Base-by-base conservation (phyloP, 805 yeast species). In the Kodamaea jinghongensis region DNA sequence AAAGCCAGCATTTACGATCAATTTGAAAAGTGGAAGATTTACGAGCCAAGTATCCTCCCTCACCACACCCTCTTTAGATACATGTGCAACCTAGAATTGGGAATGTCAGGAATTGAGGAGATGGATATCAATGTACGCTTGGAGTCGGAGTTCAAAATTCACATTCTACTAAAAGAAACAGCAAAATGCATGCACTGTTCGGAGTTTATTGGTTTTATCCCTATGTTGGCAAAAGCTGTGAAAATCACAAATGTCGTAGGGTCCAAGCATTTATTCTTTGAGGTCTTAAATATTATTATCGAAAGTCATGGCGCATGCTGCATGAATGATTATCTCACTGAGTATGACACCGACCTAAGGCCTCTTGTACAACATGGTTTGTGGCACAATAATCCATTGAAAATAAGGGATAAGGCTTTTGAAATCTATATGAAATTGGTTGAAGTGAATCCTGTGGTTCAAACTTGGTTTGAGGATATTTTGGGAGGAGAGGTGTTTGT, bases 151-250 rank as follows among this genome's bases (percentile, higher is more conserved):
- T 38, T 32, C 16, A 57, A 51, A 36, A 39, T 54, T 2, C 49
- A 40, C 9, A 36, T 43, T 0, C 36, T 61, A 26, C 44, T 59
- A 14, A 41, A 43, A 11, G 48, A 50, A 15, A 37, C 54, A n/a
- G 36, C 42, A 2, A 28, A 34, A 10, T 36, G 46, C 10, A 44
- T 55, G 1, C n/a, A 39, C 4, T 66, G 70, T 35, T 43, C 55
- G 22, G 71, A 67, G 35, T 62, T 58, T 22, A 35, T 50, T 1
- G 58, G 53, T 1, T 41, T 63, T 7, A 44, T 70, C 3, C 68
- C 70, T 2, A 54, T 67, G 43, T 34, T 71, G n/a, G 46, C 54
- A 5, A 61, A 65, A 37, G 69, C 67, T 2, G 55, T 65, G 10
- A 59, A 55, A 11, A 41, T 52, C 4, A 53, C 50, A 14, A 31